phyloP scores from a whole-genome alignment of 2,329 filamentous ascomycete genomes.

The Aspergillus novofumigatus region DNA sequence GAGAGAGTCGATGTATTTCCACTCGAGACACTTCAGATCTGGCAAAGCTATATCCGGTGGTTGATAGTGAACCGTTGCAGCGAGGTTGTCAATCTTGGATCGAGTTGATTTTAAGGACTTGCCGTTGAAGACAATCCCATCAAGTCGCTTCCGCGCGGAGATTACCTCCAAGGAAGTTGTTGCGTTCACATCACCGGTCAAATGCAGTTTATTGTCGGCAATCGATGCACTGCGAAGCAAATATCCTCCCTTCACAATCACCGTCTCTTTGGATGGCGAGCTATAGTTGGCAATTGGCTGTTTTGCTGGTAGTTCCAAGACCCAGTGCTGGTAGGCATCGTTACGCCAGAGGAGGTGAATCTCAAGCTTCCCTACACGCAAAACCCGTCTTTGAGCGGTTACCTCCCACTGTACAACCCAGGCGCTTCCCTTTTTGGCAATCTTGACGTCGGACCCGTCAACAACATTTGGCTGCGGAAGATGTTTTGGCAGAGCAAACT shows the following conservation, averaged over 20 bases:
- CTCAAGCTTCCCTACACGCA: slow-evolving; percentile 40
- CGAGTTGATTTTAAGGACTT: slow-evolving; percentile 38
- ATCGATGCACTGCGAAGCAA: slow-evolving; percentile 49
- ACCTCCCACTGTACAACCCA: slow-evolving; percentile 27
- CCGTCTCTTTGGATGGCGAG: slow-evolving; percentile 17
- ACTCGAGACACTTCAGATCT: slow-evolving; percentile 54
- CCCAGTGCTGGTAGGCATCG: slow-evolving; percentile 43
- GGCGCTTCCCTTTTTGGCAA: slow-evolving; percentile 31
- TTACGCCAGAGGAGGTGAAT: neutral
- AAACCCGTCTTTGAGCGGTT: slow-evolving; percentile 10
- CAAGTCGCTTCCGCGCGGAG: slow-evolving; percentile 48
- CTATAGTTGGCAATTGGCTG: slow-evolving; percentile 31
- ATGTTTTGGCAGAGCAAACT: slow-evolving; percentile 32
- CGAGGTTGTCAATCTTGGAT: slow-evolving; percentile 44
- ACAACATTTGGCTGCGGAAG: neutral
- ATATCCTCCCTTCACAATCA: slow-evolving; percentile 43
- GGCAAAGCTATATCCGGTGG: slow-evolving; percentile 54
- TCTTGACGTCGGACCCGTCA: slow-evolving; percentile 17
- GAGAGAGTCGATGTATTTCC: slow-evolving; percentile 67
- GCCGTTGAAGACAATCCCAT: slow-evolving; percentile 60
- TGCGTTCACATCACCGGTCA: slow-evolving; percentile 68
- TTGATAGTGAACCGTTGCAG: slow-evolving; percentile 49
- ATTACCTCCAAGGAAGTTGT: slow-evolving; percentile 67
- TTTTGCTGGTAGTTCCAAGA: slow-evolving; percentile 2
- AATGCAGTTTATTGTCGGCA: slow-evolving; percentile 51